Conservation (phyloP, 306 rosid species). For the Prunus dulcis region DNA sequence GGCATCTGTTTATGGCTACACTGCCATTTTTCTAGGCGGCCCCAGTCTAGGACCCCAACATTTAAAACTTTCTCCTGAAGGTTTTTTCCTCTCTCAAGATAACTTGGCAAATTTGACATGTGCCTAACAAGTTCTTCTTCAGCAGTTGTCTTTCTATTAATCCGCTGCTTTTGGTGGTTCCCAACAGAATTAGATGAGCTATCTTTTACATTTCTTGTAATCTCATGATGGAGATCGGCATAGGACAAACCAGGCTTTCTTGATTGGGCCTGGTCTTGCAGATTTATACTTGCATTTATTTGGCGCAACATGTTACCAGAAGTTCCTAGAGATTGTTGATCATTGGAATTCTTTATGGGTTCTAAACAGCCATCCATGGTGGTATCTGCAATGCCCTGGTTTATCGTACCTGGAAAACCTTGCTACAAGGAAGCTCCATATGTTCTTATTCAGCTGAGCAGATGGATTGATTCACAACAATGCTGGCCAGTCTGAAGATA, state of each 20-base stretch:
- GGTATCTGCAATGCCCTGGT: constrained; percentile 21
- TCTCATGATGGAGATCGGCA: constrained; percentile 59
- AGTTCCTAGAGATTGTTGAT: constrained; percentile 30
- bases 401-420: constrained; percentile 21
- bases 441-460: constrained; percentile 30
- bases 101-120: constrained; percentile 89
- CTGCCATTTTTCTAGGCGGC: constrained; percentile 76
- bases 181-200: constrained; percentile 27
- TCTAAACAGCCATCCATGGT: constrained; percentile 43
- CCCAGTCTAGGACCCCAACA: constrained; percentile 98
- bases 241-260: constrained; percentile 47
- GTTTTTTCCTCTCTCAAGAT: constrained; percentile 66
- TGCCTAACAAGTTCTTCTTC: constrained; percentile 82
- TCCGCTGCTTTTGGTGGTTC: constrained; percentile 40
- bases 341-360: constrained; percentile 28
- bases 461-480: constrained; percentile 16
- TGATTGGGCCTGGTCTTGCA: constrained; percentile 32
- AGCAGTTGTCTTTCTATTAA: constrained; percentile 35
- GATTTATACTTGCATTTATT: constrained; percentile 40
- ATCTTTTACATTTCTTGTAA: constrained; percentile 35
- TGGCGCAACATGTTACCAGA: constrained; percentile 13
- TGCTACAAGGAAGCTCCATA: constrained; percentile 24
- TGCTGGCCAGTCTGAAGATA: constrained; percentile 8
- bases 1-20: constrained; percentile 45
- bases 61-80: constrained; percentile 64